Base-by-base conservation (phyloP, 2,329 filamentous ascomycete species). In the Penicillium sclerotigenum region DNA sequence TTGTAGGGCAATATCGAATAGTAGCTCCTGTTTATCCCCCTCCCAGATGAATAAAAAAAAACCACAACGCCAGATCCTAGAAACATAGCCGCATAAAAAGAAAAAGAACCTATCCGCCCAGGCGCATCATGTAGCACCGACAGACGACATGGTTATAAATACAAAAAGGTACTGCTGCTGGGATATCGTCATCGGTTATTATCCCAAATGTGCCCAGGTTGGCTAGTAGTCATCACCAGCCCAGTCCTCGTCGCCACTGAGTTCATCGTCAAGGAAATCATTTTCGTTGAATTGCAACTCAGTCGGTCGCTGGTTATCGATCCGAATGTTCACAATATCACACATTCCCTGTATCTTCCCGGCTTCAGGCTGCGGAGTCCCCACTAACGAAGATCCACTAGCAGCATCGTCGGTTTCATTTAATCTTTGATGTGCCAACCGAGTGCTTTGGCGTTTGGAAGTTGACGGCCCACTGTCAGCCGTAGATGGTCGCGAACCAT, bases 171-270 rank as follows among this genome's bases (percentile, higher is more conserved):
- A 26, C n/a, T 36, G 11, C 31, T 10, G 8, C 11, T 38, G 5
- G 26, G 5, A 33, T 7, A 14, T 26, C 10, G 22, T 13, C 38
- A 36, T 36, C 22, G 33, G 20, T 7, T 18, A 42, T 53, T 56
- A 69, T 64, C 66, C 69, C 22, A 64, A 65, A 64, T 67, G 58
- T 2, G 61, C 61, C 22, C 57, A 57, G 22, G 38, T 59, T 26
- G 59, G 42, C 38, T 70, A 65, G 26, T 63, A 54, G 37, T 80
- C 78, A 38, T 77, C 74, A 9, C 80, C 82, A 54, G 79, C 77
- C 83, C 84, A 87, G 58, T 87, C 84, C 56, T 84, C 83, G 64
- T 87, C 84, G 4, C 80, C 83, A 65, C 82, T 85, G 1, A 74
- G 70, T 65, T 86, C 84, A 22, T 78, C 79, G 60, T 87, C 83